Evolutionary conservation across 1,284 basidiomycete species (phyloP).

Genomic region (Ceratobasidium theobromae): DNA sequence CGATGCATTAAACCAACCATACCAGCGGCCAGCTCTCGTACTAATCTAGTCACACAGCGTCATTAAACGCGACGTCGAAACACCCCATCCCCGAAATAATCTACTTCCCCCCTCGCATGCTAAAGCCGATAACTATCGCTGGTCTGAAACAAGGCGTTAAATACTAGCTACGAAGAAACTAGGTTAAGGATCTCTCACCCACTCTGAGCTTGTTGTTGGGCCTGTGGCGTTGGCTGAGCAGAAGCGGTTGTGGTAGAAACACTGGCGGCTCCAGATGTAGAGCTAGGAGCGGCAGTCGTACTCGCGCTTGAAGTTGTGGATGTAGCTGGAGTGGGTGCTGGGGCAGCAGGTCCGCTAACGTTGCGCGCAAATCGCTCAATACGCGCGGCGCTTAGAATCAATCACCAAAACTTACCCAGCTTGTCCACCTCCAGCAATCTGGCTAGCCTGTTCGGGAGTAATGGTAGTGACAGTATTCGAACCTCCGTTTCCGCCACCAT

Average conservation of each 20-base stretch:
- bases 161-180: neutral
- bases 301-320: neutral
- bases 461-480: constrained; percentile 40
- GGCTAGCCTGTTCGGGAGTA: constrained; percentile 8
- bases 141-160: neutral
- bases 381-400: too few relatives aligned
- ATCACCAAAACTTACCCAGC: constrained; percentile 23
- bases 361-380: too few relatives aligned
- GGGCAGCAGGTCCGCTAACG: neutral
- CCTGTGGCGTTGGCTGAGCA: neutral
- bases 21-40: neutral
- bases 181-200: neutral
- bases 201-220: neutral
- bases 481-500: too few relatives aligned
- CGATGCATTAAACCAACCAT: constrained; percentile 23
- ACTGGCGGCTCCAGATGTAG: neutral
- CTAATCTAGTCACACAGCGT: neutral
- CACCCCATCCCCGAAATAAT: neutral
- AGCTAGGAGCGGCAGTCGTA: neutral
- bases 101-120: neutral
- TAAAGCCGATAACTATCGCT: constrained; percentile 4
- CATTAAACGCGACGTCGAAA: neutral
- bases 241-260: neutral
- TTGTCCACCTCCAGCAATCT: constrained; percentile 12
- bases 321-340: neutral